Evolutionary conservation across 441 rosid genomes (phyloP), one percentile per base, ranked within the genome.

Genomic region (Eutrema salsugineum): DNA sequence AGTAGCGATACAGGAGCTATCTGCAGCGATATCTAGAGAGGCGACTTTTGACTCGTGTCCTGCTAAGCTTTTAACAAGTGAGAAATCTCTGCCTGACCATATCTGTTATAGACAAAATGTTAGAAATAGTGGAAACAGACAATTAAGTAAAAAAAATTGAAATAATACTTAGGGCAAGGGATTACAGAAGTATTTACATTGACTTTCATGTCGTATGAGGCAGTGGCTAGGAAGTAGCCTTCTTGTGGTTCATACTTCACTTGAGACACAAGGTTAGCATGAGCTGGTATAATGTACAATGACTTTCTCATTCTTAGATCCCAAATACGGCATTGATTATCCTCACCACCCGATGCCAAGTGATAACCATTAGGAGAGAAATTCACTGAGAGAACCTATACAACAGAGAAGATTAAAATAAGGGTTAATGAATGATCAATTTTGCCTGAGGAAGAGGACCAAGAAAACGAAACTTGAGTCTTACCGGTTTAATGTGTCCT

Each of bases 341-440:
- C 99, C 74, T 90, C 97, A 35, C 98, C 93, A 42, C 98, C 97
- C 17, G 97, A 90, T 11, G 98, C 97, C 73, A 91, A 78, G 84
- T 91, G 99, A 79, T 91, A 89, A 19, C 99, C 98, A 81, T 91
- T 92, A 30, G 98, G 96, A 66, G 99, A 92, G 79, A 95, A 95
- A 78, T 83, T 86, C 73, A 88, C 82, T 20, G 96, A 84, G 49
- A 88, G 88, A 74, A 92, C 83, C 99, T 94, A 72, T 3, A 60
- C 11, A 77, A 38, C 50, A 43, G 53, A 28, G 15, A 19, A 54
- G 48, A 32, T 65, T 48, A 67, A 40, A 42, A 64, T 10, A 51
- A 30, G 12, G 57, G 19, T 24, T 19, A 10, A 51, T 56, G 11
- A 8, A 33, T 40, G 43, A 58, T 61, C 0, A 0, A 27, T 62